Evolutionary conservation across 139 green algal species (phyloP), one percentile per base, ranked within the genome.

Genomic region (Tetraselmis striata): DNA sequence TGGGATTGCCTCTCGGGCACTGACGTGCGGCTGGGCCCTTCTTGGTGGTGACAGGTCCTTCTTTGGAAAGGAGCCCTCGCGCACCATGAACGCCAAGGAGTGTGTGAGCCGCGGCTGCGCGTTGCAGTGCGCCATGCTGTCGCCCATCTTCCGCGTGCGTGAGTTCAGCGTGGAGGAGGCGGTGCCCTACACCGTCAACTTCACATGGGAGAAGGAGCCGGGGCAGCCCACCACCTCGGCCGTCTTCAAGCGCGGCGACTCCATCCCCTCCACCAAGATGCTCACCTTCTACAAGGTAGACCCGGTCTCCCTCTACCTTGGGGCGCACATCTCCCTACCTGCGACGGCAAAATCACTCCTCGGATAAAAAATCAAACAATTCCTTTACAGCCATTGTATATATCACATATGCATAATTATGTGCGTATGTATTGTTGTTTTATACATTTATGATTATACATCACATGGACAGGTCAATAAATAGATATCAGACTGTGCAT

Each of bases 71-170:
- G 83, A 93, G 31, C 90, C 92, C 78, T 77, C n/a, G 2, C 88
- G 97, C 77, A 99, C 96, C 0, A 89, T 99, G 81, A 98, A 99
- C 85, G 91, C 93, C 79, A 98, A 97, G 85, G 97, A 99, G 89
- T 96, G 89, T 76, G 93, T 98, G 30, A 90, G 91, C 29, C 84
- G 95, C 1, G 97, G 97, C 2, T 96, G 91, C 74, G 97, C 97
- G 28, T 91, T 99, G 84, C 95, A 98, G 88, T 98, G 95, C 86
- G 97, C 97, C 77, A 99, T 99, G 97, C 94, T 99, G 59, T 96
- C 88, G 59, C 97, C 97, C 82, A 91, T 95, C 32, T 98, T 99
- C 92, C 93, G 88, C n/a, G 95, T 99, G 30, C 91, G 96, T n/a
- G 94, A 98, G 59, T 99, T 98, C 90, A 94, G 98, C 79, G 94